Base-by-base conservation (phyloP, 225 moss, liverwort and hornwort species). In the Neckera pumila region DNA sequence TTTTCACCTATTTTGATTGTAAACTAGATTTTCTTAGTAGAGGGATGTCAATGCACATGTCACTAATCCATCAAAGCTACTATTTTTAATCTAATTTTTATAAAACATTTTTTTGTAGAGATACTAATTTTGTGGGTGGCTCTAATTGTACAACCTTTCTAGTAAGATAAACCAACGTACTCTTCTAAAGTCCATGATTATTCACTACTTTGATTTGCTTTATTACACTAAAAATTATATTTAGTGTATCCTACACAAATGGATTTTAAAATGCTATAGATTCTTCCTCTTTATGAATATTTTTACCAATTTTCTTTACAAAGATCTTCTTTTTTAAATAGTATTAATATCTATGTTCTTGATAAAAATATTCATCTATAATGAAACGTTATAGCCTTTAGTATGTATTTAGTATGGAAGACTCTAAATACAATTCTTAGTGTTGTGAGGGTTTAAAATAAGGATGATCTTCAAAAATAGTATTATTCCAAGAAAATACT, bases 31-130 rank as follows among this genome's bases (percentile, higher is more conserved):
- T 28, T 43, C 0, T 45, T 28, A 72, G 45, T 43, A 3, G 6
- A 43, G 0, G 6, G 17, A 43, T 72, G 17, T 3, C 17, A 1
- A 14, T 70, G 4, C 0, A 0, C 1, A 2, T n/a, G 0, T 70
- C 7, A 40, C 6, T 70, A 17, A 28, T 49, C 28, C 1, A 31
- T 7, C 20, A 75, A 75, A 12, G 20, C 49, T 11, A 33, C 1
- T 11, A 11, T 75, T 75, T 31, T 31, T 12, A 31, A 18, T 33
- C 0, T 12, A 49, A 1, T 49, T 31, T 75, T 0, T 19, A 75
- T 8, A 0, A 49, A 33, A 20, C 20, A 33, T 6, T 20, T 33
- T 71, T 27, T 31, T 47, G 14, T 42, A 26, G 2, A 40, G 15
- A 71, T 15, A 25, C 26, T 14, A 42, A 26, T 71, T 26, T 71